Percentiles rank a stretch among this genome's conserved stretches.
phyloP scores from a whole-genome alignment of 2,329 filamentous ascomycete genomes.

The Pseudocercospora cruenta region DNA sequence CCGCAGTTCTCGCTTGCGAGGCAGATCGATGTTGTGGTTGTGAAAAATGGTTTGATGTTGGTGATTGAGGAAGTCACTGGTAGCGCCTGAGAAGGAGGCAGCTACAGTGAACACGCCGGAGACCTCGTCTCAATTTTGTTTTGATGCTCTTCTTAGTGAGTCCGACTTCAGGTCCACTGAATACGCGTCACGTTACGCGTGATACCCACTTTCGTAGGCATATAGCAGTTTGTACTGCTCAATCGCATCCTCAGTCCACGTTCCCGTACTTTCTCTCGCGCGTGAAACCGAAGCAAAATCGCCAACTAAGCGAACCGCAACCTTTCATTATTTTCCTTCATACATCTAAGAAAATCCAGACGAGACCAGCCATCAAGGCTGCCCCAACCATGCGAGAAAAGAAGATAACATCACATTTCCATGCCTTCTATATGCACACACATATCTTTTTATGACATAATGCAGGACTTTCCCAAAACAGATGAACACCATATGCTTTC shows the following conservation, averaged over 20 bases:
- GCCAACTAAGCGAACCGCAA: background rate
- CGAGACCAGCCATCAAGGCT: background rate
- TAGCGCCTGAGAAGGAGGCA: too few relatives aligned
- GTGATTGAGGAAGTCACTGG: too few relatives aligned
- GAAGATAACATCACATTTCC: background rate
- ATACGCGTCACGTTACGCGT: background rate
- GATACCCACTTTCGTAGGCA: background rate
- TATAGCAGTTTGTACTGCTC: background rate
- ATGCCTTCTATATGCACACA: background rate
- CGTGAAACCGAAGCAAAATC: background rate
- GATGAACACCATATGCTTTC: background rate
- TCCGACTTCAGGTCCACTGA: background rate
- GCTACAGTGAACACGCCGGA: too few relatives aligned
- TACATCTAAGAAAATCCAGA: background rate
- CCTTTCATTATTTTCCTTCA: background rate
- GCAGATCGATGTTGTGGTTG: too few relatives aligned
- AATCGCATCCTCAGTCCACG: background rate
- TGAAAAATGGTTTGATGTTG: too few relatives aligned
- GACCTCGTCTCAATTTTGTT: too few relatives aligned
- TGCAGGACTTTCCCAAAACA: background rate
- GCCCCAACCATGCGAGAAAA: background rate
- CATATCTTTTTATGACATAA: background rate
- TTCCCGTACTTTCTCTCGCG: background rate
- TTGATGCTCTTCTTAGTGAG: background rate
- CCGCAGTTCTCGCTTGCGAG: too few relatives aligned